Evolutionary conservation across 805 yeast species (phyloP), one percentile per base, ranked within the genome.

Genomic region (Ogataea haglerorum): DNA sequence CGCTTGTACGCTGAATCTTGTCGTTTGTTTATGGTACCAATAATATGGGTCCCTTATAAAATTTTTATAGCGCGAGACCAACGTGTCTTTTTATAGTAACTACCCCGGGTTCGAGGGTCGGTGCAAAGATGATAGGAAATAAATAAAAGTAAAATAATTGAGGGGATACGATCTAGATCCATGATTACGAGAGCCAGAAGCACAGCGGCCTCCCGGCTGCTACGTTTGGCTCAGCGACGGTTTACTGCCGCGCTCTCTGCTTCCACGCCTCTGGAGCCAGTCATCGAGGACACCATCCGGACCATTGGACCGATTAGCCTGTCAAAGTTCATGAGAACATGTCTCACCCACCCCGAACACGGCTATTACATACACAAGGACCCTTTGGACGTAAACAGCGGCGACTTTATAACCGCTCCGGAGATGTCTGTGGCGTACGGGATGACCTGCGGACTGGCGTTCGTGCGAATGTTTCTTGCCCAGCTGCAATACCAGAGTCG

Each of bases 351-450:
- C 54, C 93, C 95, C 0, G 67, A 75, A 8, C 73, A 71, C 48
- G 95, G 95, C 0, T 87, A 87, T 58, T 86, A 87, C 56, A 82
- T 88, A 16, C 81, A 85, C 4, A 65, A 80, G 46, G 82, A 86
- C 51, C 95, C 95, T 2, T 65, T 87, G 25, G 60, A 51, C 29
- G 25, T 49, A 1, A 41, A 44, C 16, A 47, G 43, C 4, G 95
- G 95, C 5, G 95, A 87, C 60, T 87, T 87, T 58, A 72, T 82
- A 37, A 87, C 95, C 0, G 82, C 91, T 0, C 95, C 95, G 0
- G 95, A 87, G 60, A 85, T 87, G 36, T 82, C 91, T 6, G 86
- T 85, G 28, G 82, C 86, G 65, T 87, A 86, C 66, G 95, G 95
- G 15, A 95, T 87, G 58, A 75, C 85, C 67, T 70, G 85, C 43